Evolutionary conservation across 202 grass and related monocot species (phyloP).

Genomic region (Dendrocalamus latiflorus): DNA sequence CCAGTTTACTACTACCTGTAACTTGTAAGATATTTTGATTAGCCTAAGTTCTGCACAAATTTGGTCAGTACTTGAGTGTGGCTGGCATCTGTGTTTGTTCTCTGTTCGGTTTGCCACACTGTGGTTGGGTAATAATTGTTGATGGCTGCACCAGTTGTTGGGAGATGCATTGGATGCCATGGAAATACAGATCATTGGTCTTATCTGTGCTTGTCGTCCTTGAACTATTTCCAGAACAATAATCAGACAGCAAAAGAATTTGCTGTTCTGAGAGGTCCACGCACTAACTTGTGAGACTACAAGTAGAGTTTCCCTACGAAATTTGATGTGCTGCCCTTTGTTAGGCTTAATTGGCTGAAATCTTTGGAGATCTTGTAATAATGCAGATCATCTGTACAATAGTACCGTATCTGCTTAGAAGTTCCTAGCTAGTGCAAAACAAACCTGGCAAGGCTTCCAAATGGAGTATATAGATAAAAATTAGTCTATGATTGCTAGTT

Average conservation of each 20-base stretch:
- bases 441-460: constrained; percentile 26
- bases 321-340: no score
- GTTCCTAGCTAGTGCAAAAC: constrained; percentile 5
- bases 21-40: constrained; percentile 8
- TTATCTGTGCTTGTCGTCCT: constrained; percentile 39
- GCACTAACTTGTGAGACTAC: neutral
- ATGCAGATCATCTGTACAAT: neutral
- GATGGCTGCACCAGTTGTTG: constrained; percentile 28
- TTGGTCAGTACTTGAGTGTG: constrained; percentile 13
- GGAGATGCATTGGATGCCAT: constrained; percentile 44
- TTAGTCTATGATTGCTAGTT: constrained; percentile 20
- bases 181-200: constrained; percentile 40
- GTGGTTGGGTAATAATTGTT: constrained; percentile 26
- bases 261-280: constrained; percentile 3
- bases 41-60: constrained; percentile 5
- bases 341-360: neutral
- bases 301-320: no score
- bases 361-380: constrained; percentile 12
- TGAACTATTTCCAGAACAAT: constrained; percentile 7
- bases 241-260: constrained; percentile 24
- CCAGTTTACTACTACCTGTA: neutral
- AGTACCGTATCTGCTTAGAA: constrained; percentile 8
- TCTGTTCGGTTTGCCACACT: constrained; percentile 8
- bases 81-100: constrained; percentile 13
- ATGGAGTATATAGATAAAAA: neutral